Evolutionary conservation across 2,329 filamentous ascomycete genomes (phyloP), one percentile per base, ranked within the genome.

Genomic region (Colletotrichum simmondsii): DNA sequence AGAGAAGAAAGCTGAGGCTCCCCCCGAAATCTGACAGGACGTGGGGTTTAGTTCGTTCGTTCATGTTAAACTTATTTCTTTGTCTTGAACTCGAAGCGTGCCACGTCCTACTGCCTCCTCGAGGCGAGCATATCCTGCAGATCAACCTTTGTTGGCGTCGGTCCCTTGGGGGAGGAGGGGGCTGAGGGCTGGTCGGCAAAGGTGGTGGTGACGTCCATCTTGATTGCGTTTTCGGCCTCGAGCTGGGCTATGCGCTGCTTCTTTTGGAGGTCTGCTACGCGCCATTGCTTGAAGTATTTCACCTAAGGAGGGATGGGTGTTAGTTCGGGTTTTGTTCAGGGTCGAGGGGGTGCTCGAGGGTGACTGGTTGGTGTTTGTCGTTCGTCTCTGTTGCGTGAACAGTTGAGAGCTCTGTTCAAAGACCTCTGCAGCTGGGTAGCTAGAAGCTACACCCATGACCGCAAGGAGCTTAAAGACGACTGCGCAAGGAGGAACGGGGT

Each of bases 261-360:
- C 83, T 96, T 95, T 78, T 97, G 94, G 79, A 94, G 89, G 77
- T 99, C 97, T 84, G 97, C 96, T 46, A 98, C 94, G 78, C 97
- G 89, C 85, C 95, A 93, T 84, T 98, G 95, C 87, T 98, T 98
- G 85, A 99, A 99, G 84, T 99, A 98, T 84, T 95, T 95, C 74
- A 98, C 94, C 94, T 97, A 26, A 14, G 22, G 1, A 5, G 6
- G 3, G 16, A 8, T 77, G 28, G 6, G 16, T 60, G 11, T 61
- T 5, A 53, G 49, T 32, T 4, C 11, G 24, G 14, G 3, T 0
- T 5, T 35, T 0, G 32, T 35, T 12, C 11, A 2, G 32, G 8
- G 32, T 28, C 6, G 26, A 28, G 26, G 26, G 26, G 26, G 26
- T 28, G 26, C 26, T 28, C 11, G 11, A 35, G 32, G 32, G 32